phyloP scores from a whole-genome alignment of 331 rosid species.

The Arachis monticola region DNA sequence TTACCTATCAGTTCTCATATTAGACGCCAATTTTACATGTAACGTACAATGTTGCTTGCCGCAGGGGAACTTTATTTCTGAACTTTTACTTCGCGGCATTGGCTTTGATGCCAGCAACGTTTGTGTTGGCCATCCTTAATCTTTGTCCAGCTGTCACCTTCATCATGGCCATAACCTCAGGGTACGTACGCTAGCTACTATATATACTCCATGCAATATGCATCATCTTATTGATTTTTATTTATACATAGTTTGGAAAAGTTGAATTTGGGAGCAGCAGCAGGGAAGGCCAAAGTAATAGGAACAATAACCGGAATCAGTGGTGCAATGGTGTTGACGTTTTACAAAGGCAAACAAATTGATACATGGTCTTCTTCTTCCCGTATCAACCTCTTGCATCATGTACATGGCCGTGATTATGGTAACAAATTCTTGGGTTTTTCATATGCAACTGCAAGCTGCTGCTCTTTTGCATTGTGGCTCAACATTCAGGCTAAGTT shows the following conservation, averaged over 20 bases:
- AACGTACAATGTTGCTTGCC: too few species aligned
- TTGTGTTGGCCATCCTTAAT: constrained; percentile 47
- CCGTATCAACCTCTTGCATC: too few species aligned
- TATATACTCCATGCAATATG: background rate
- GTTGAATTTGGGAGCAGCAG: too few species aligned
- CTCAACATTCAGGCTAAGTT: constrained; percentile 64
- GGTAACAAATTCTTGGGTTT: constrained; percentile 47
- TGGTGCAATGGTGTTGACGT: too few species aligned
- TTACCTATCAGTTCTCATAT: too few species aligned
- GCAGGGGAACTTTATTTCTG: constrained; percentile 50
- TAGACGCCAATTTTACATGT: too few species aligned
- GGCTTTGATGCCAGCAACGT: constrained; percentile 54
- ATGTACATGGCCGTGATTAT: background rate
- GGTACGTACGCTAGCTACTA: constrained; percentile 34
- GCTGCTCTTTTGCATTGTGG: constrained; percentile 61
- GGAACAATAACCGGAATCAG: too few species aligned
- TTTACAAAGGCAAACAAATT: too few species aligned
- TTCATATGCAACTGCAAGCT: constrained; percentile 51
- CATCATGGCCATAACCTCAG: constrained; percentile 39
- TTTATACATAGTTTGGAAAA: too few species aligned
- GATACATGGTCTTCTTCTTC: too few species aligned
- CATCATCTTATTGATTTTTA: too few species aligned
- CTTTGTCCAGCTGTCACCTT: constrained; percentile 60
- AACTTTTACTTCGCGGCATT: constrained; percentile 46
- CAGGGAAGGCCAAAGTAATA: too few species aligned